Evolutionary conservation across 306 rosid genomes (phyloP), one percentile per base, ranked within the genome.

Genomic region (Ormosia semicastrata): DNA sequence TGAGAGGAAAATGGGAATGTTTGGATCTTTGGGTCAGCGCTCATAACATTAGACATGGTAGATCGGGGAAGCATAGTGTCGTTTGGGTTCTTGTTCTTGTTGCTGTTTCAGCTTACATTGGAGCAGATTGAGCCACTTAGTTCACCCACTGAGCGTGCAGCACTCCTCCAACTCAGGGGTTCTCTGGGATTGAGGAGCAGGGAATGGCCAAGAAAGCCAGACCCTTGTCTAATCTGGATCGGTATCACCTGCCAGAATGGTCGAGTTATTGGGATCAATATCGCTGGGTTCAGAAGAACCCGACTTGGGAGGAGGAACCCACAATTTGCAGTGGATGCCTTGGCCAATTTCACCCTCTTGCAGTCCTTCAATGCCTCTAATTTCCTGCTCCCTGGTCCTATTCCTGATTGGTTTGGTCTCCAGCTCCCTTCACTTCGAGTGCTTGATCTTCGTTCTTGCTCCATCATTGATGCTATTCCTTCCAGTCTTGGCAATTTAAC

Each of bases 391-490:
- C 96, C 93, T 14, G 97, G 97, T 11, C 59, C 84, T 32, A 79
- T 95, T 81, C 99, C 99, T 8, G 81, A 90, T 40, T 89, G 90
- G 97, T 92, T 95, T 41, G 99, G 98, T 7, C 72, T 57, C 12
- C 78, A 69, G 4, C 85, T 92, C 1, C 17, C 59, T 47, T 84
- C 88, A 0, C 89, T 95, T 29, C 87, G 60, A 29, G 86, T 87
- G 66, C 92, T 95, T 85, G 99, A 95, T 92, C 98, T 95, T 81
- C 91, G 93, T 37, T 87, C 85, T 75, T 95, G 96, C 81, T 92
- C 92, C 7, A 83, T 95, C 24, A 46, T 7, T 66, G 92, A 89
- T 76, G 75, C 89, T 49, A 88, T 95, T 83, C 98, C 99, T 12
- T 79, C 65, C 6, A 83, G 87, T 74, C 68, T 95, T 73, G 98